Conservation (phyloP, 495 filamentous ascomycete genomes). For the Thozetella sp. region DNA sequence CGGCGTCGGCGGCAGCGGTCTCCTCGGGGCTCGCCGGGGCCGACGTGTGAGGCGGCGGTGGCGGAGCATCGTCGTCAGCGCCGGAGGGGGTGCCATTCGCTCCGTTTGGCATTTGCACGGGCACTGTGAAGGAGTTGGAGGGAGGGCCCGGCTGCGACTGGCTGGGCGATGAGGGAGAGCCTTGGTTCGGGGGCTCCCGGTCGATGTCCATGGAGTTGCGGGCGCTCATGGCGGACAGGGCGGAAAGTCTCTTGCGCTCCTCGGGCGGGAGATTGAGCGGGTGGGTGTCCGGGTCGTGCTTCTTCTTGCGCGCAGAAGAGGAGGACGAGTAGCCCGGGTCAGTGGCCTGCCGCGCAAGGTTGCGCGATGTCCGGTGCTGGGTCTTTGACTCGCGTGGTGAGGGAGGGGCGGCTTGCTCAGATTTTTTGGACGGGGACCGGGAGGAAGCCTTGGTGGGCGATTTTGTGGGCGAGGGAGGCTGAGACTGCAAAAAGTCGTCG, state of each 20-base stretch:
- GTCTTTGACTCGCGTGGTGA: constrained; percentile 24
- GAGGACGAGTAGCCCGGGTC: constrained; percentile 27
- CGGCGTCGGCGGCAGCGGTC: constrained; percentile 68
- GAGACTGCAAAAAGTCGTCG: constrained; percentile 26
- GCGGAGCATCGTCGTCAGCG: constrained; percentile 55
- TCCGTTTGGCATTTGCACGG: constrained; percentile 48
- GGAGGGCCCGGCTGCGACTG: constrained; percentile 25
- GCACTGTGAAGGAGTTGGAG: constrained; percentile 39
- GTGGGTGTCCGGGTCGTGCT: constrained; percentile 71
- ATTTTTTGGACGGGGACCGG: constrained; percentile 31
- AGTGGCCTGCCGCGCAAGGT: constrained; percentile 37
- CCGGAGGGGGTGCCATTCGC: constrained; percentile 11
- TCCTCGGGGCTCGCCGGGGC: constrained; percentile 61
- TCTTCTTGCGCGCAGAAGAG: constrained; percentile 40
- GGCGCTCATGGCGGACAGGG: constrained; percentile 68
- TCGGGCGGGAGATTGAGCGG: constrained; percentile 87
- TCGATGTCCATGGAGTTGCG: constrained; percentile 83
- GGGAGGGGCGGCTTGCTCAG: constrained; percentile 21
- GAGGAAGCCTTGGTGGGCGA: constrained; percentile 19
- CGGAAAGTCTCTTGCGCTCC: constrained; percentile 73
- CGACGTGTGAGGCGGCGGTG: constrained; percentile 77
- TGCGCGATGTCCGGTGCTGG: constrained; percentile 37
- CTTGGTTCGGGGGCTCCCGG: constrained; percentile 57
- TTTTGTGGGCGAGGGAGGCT: constrained; percentile 22
- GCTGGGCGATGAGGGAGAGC: constrained; percentile 42